Conservation (phyloP, 495 filamentous ascomycete species). For the Bryoglossum gracile region DNA sequence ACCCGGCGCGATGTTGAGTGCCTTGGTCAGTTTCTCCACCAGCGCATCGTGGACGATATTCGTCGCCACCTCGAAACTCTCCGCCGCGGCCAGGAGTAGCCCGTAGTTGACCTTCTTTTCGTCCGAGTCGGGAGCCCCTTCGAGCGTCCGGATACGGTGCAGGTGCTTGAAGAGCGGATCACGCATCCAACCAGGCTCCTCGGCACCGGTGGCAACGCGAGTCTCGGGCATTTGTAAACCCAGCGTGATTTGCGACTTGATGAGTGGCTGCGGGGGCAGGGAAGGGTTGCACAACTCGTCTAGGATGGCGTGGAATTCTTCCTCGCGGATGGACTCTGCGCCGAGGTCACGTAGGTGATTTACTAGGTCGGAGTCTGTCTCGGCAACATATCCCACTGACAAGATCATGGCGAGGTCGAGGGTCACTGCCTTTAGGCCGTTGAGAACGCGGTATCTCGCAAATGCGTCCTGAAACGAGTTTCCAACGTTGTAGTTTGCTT, state of each 20-base stretch:
- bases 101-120: background rate
- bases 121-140: background rate
- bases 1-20: slow-evolving; percentile 26
- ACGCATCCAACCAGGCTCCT: background rate
- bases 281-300: background rate
- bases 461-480: slow-evolving; percentile 52
- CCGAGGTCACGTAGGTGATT: background rate
- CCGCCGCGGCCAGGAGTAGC: background rate
- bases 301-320: background rate
- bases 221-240: slow-evolving; percentile 6
- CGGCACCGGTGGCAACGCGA: background rate
- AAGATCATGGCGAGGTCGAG: slow-evolving; percentile 41
- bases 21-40: slow-evolving; percentile 26
- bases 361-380: slow-evolving; percentile 22
- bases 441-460: slow-evolving; percentile 17
- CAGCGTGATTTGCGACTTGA: slow-evolving; percentile 10
- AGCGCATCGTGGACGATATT: slow-evolving; percentile 28
- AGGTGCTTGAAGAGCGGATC: slow-evolving; percentile 1
- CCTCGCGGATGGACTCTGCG: too few species aligned
- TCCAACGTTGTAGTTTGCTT: slow-evolving; percentile 55
- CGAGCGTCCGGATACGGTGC: background rate
- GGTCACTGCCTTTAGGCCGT: slow-evolving; percentile 39
- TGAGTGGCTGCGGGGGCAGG: background rate
- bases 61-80: slow-evolving; percentile 19
- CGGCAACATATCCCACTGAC: slow-evolving; percentile 14